Evolutionary conservation across 768 basidiomycete species (phyloP).

Genomic region (Daedalea quercina): DNA sequence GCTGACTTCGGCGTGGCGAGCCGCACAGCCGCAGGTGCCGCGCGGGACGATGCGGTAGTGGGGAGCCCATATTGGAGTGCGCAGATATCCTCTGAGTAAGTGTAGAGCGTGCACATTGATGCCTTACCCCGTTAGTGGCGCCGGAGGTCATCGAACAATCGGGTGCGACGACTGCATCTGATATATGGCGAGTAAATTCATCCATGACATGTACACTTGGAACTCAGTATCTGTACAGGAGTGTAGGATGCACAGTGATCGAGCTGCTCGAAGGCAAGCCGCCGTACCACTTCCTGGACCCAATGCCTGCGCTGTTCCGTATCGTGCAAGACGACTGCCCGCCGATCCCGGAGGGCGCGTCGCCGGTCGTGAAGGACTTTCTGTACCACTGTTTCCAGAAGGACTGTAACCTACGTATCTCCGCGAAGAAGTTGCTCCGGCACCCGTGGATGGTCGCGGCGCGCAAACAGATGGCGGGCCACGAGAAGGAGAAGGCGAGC

Average conservation of each 20-base stretch:
- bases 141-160: slow-evolving; percentile 98
- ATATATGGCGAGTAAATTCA: slow-evolving; percentile 69
- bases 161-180: slow-evolving; percentile 94
- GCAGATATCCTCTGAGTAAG: slow-evolving; percentile 22
- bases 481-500: slow-evolving; percentile 28
- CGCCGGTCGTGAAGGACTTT: slow-evolving; percentile 94
- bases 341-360: slow-evolving; percentile 92
- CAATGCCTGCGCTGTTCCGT: slow-evolving; percentile 97
- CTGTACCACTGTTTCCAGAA: slow-evolving; percentile 98
- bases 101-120: background rate
- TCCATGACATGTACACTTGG: too few relatives aligned
- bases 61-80: slow-evolving; percentile 98
- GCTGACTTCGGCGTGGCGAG: slow-evolving; percentile 98
- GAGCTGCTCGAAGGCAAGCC: slow-evolving; percentile 90
- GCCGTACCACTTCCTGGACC: slow-evolving; percentile 92
- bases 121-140: slow-evolving; percentile 57
- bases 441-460: slow-evolving; percentile 97
- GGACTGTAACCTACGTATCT: slow-evolving; percentile 89
- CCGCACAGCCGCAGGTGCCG: slow-evolving; percentile 64
- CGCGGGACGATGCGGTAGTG: slow-evolving; percentile 86
- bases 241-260: slow-evolving; percentile 96
- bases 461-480: slow-evolving; percentile 58
- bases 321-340: slow-evolving; percentile 98
- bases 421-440: slow-evolving; percentile 84
- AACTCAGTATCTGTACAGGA: slow-evolving; percentile 32